These are phyloP conservation scores for Diplodia scrobiculata DNA, from an alignment of 2,329 filamentous ascomycete genomes.

Conservation along the genomic window DNA sequence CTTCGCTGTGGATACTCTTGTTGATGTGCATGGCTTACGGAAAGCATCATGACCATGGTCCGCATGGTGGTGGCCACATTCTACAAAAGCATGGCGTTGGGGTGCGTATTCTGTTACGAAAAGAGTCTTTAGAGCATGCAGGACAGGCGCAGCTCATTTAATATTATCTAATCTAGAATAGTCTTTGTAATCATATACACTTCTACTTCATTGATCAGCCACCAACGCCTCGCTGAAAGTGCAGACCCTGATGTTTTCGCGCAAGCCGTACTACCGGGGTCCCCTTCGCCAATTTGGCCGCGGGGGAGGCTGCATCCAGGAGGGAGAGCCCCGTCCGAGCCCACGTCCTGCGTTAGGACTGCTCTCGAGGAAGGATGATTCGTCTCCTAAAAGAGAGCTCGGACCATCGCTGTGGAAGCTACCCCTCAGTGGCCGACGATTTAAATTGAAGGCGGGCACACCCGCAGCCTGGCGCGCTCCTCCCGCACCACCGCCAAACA, in stretches of 20 bases:
- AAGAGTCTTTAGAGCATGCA: conserved; percentile 8
- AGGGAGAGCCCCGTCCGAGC: conserved; percentile 10
- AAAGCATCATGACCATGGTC: conserved; percentile 16
- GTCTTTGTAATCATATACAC: conserved; percentile 21
- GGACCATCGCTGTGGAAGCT: conserved; percentile 27
- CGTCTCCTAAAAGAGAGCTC: conserved; percentile 25
- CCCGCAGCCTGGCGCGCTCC: conserved; percentile 10
- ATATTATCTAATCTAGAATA: not conserved
- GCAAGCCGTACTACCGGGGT: not conserved
- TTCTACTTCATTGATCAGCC: not conserved
- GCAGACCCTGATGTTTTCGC: not conserved
- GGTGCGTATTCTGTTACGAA: conserved; percentile 9
- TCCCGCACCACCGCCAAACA: conserved; percentile 10
- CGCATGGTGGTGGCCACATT: conserved; percentile 19
- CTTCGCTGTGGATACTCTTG: conserved; percentile 3
- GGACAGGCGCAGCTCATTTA: conserved; percentile 16
- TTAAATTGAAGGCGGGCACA: conserved; percentile 22
- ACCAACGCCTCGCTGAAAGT: conserved; percentile 10
- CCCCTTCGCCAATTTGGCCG: conserved; percentile 18
- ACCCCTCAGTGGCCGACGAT: conserved; percentile 11
- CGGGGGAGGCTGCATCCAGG: conserved; percentile 28
- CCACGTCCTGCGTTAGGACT: conserved; percentile 21
- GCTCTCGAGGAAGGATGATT: conserved; percentile 19
- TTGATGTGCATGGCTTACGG: conserved; percentile 21
- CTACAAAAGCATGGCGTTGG: conserved; percentile 28